A percentile compares a stretch with the other conserved stretches of the same genome.
Evolutionary conservation across 2,329 filamentous ascomycete species (phyloP).

Genomic region (Talaromyces sp.): DNA sequence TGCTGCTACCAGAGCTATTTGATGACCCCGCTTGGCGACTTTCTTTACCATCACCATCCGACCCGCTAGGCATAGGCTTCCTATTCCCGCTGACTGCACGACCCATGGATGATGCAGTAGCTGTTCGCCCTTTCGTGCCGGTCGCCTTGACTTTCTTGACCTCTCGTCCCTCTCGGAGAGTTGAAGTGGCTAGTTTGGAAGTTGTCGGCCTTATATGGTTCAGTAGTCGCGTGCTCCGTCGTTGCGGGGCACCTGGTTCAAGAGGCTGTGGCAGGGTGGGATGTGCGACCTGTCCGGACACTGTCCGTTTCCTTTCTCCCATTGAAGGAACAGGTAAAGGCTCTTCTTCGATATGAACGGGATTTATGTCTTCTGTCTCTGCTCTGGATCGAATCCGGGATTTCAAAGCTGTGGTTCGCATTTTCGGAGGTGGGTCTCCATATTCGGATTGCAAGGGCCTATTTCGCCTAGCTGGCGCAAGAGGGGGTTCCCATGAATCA

Average conservation of each 20-base stretch:
- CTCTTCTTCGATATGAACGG: constrained; percentile 27
- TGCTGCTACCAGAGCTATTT: constrained; percentile 19
- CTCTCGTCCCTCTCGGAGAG: constrained; percentile 62
- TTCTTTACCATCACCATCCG: constrained; percentile 67
- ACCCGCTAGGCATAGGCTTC: constrained; percentile 53
- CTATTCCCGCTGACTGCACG: constrained; percentile 86
- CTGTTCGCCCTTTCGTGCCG: constrained; percentile 59
- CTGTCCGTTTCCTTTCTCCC: constrained; percentile 75
- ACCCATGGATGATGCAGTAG: constrained; percentile 66
- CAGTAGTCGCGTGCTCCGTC: constrained; percentile 68
- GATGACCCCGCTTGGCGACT: constrained; percentile 28
- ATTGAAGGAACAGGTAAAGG: constrained; percentile 27
- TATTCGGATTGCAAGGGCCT: constrained; percentile 47
- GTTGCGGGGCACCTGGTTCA: constrained; percentile 58
- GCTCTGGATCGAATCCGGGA: constrained; percentile 35
- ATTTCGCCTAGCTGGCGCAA: constrained; percentile 44
- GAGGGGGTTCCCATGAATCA: constrained; percentile 35
- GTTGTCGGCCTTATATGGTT: constrained; percentile 62
- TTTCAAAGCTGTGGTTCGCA: constrained; percentile 49
- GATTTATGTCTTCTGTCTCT: constrained; percentile 34
- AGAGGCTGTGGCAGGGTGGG: constrained; percentile 50
- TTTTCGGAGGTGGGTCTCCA: constrained; percentile 56
- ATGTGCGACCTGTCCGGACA: constrained; percentile 70
- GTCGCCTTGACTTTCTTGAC: constrained; percentile 78
- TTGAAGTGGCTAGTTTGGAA: constrained; percentile 56